These are phyloP conservation scores for Glutinoglossum americanum DNA, from an alignment of 495 filamentous ascomycete genomes.

Conservation along the genomic window DNA sequence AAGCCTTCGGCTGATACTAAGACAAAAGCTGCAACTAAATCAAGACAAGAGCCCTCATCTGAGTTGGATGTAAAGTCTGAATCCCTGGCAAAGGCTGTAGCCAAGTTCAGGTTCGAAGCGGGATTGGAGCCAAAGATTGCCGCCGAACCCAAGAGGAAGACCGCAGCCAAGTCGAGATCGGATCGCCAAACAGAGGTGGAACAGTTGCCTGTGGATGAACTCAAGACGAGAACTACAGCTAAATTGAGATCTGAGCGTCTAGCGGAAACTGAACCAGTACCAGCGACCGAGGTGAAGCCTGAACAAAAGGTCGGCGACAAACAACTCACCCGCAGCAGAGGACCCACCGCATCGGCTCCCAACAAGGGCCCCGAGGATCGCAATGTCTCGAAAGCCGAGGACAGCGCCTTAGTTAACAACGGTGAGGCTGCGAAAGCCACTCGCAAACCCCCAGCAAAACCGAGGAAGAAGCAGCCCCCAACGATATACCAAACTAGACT, in stretches of 20 bases:
- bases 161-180: background rate
- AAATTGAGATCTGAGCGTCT: background rate
- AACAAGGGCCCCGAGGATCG: background rate
- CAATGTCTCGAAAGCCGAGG: background rate
- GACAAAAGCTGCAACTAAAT: background rate
- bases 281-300: background rate
- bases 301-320: background rate
- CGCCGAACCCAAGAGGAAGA: background rate
- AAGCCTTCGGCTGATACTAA: background rate
- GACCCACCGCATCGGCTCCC: background rate
- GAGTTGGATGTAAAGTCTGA: too few species aligned
- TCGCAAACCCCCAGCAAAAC: background rate
- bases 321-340: background rate
- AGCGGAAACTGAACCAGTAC: background rate
- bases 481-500: constrained; percentile 15
- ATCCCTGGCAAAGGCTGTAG: too few species aligned
- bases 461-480: background rate
- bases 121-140: too few species aligned
- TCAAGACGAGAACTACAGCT: background rate
- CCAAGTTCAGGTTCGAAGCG: too few species aligned
- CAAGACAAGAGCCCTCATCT: background rate
- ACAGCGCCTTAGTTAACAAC: background rate
- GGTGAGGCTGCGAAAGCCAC: background rate
- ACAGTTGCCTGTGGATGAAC: background rate
- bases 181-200: background rate